These are phyloP conservation scores for Irpex sp. DNA, from an alignment of 1,284 basidiomycete genomes.

Conservation along the genomic window DNA sequence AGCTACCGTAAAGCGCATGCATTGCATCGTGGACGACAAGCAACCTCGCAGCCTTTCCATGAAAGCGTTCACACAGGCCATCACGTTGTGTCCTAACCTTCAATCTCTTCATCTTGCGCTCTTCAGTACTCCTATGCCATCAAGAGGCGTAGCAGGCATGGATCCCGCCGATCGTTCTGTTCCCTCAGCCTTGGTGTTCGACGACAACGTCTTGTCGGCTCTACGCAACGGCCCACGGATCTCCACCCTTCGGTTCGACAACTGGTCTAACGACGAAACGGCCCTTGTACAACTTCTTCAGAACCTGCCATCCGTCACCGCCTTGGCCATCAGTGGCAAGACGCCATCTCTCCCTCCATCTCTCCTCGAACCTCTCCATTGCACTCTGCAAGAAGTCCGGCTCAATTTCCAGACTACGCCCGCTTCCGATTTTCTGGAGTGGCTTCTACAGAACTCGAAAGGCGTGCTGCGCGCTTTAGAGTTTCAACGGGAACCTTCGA, in stretches of 20 bases:
- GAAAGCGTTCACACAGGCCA: conserved; percentile 51
- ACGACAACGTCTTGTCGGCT: conserved; percentile 45
- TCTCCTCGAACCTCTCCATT: conserved; percentile 40
- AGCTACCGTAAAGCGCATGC: conserved; percentile 49
- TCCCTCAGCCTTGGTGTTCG: conserved; percentile 51
- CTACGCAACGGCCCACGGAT: conserved; percentile 54
- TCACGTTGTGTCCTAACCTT: conserved; percentile 56
- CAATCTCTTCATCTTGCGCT: conserved; percentile 51
- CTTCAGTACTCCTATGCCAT: conserved; percentile 40
- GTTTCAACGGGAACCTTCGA: conserved; percentile 53
- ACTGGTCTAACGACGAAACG: conserved; percentile 63
- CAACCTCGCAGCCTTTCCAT: conserved; percentile 56
- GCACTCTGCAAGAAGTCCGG: conserved; percentile 46
- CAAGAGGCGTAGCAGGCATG: conserved; percentile 43
- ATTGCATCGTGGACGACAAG: conserved; percentile 59
- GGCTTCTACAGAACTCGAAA: conserved; percentile 60
- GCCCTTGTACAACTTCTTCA: conserved; percentile 59
- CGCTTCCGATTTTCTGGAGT: conserved; percentile 56
- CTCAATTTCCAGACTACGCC: conserved; percentile 60
- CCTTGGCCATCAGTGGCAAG: conserved; percentile 56
- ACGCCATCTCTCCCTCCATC: conserved; percentile 46
- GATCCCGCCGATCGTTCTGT: conserved; percentile 41
- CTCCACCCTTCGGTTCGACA: conserved; percentile 54
- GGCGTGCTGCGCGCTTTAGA: conserved; percentile 48
- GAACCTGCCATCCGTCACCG: conserved; percentile 52